Base-by-base conservation (phyloP, 2,329 filamentous ascomycete species). In the Cryphonectria nitschkei region DNA sequence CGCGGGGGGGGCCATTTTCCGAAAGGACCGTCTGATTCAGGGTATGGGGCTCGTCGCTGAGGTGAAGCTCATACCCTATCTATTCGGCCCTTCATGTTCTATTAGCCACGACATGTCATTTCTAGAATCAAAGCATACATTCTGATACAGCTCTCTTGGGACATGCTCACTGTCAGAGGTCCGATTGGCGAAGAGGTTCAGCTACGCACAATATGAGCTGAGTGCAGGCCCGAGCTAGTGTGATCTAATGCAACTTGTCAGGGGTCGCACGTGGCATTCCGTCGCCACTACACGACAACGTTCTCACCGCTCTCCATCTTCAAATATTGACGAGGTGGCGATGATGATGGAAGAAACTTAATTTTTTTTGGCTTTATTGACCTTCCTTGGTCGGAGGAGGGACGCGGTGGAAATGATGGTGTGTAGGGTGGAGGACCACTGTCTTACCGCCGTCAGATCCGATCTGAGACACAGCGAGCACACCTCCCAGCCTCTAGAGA, bases 361-460 rank as follows among this genome's bases (percentile, higher is more conserved):
- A 34, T n/a, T 32, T 22, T 16, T 46, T 14, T 16, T 13, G 5
- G 26, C 37, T 61, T 34, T 19, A 13, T 41, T 34, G 37, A 39
- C 9, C 22, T 22, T 46, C 39, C 34, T 26, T n/a, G 39, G 37
- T 14, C 7, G 26, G 61, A 43, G 37, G 32, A 37, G 14, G 32
- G 58, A 62, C 14, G 32, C 22, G 16, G 9, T 11, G 37, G 34
- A 46, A 64, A 29, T 46, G 61, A 29, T 64, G 61, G 61, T 64
- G 61, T 43, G 39, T 58, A 58, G 54, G 8, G 14, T 13, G 13
- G 41, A 70, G 43, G 37, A 34, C 58, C 54, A 5, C 62, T 71
- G 67, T 69, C 61, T 62, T 66, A 69, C 67, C 41, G 54, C 54
- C 61, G 34, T 69, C 70, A 71, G 67, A 69, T 69, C 67, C 68